These are phyloP conservation scores for Metschnikowia drakensbergensis DNA, from an alignment of 805 yeast genomes.

Conservation along the genomic window DNA sequence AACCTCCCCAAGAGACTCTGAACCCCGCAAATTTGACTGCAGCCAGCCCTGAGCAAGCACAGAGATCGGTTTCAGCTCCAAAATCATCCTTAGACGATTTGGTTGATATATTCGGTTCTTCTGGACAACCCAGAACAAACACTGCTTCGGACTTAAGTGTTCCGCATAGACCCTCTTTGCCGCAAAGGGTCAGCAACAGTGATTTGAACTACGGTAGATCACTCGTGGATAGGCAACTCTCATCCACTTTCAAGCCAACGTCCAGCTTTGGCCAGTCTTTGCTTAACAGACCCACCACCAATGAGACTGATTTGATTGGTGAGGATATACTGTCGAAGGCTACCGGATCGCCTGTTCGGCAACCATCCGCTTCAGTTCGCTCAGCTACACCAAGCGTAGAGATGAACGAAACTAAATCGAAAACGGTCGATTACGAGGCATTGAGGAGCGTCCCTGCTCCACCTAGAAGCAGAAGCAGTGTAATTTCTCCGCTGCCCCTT, in stretches of 20 bases:
- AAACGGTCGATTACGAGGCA: constrained; percentile 46
- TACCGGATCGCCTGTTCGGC: constrained; percentile 8
- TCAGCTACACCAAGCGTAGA: constrained; percentile 27
- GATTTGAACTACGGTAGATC: constrained; percentile 27
- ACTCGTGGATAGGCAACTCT: constrained; percentile 33
- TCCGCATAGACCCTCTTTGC: constrained; percentile 16
- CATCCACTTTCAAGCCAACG: constrained; percentile 66
- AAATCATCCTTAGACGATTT: constrained; percentile 62
- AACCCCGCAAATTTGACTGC: background rate
- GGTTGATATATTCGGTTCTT: constrained; percentile 44
- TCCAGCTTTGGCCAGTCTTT: constrained; percentile 83
- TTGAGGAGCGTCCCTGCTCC: constrained; percentile 47
- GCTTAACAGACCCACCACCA: constrained; percentile 22
- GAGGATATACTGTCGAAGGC: constrained; percentile 25
- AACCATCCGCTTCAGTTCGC: constrained; percentile 16
- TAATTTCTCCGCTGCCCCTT: constrained; percentile 5
- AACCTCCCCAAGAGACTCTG: background rate
- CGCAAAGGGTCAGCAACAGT: constrained; percentile 30
- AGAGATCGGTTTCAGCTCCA: constrained; percentile 25
- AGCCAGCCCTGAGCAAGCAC: constrained; percentile 3
- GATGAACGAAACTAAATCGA: constrained; percentile 3
- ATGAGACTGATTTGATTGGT: constrained; percentile 25
- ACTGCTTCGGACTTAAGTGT: constrained; percentile 9
- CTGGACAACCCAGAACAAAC: constrained; percentile 13
- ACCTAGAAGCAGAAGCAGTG: constrained; percentile 21